phyloP scores from a whole-genome alignment of 352 stramenopile species.

The Pythium chondricola region DNA sequence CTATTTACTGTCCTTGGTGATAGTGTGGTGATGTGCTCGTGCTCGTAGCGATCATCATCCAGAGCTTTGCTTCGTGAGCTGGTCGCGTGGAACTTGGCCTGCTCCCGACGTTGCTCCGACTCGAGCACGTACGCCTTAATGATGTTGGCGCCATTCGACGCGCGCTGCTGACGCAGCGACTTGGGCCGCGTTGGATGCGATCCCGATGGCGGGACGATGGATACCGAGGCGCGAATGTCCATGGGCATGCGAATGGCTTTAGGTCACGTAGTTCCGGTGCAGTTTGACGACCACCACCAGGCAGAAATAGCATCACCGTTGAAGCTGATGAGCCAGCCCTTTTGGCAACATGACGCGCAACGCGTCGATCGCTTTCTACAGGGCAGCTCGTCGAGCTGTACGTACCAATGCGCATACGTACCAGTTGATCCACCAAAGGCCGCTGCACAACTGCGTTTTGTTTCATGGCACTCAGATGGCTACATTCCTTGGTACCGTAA shows the following conservation, averaged over 20 bases:
- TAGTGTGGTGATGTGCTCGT: background rate
- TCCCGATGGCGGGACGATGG: conserved; percentile 10
- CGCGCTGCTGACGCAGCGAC: conserved; percentile 20
- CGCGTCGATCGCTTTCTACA: conserved; percentile 15
- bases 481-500: no score
- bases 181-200: conserved; percentile 11
- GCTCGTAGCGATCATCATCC: background rate
- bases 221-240: conserved; percentile 8
- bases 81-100: conserved; percentile 15
- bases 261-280: background rate
- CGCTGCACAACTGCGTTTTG: no score
- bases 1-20: background rate
- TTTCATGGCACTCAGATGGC: no score
- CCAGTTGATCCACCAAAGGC: no score
- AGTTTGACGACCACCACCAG: background rate
- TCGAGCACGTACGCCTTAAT: conserved; percentile 22
- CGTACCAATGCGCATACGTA: no score
- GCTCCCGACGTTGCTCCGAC: conserved; percentile 21
- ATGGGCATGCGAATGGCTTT: no score
- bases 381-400: no score
- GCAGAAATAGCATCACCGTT: background rate
- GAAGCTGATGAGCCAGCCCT: no score
- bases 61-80: background rate
- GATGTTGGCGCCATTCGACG: conserved; percentile 18
- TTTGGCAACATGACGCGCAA: conserved; percentile 7